Percentiles rank a stretch among this genome's conserved stretches.
These are phyloP conservation scores for Wickerhamiella pararugosa DNA, from an alignment of 1,139 yeast species.

Conservation along the genomic window DNA sequence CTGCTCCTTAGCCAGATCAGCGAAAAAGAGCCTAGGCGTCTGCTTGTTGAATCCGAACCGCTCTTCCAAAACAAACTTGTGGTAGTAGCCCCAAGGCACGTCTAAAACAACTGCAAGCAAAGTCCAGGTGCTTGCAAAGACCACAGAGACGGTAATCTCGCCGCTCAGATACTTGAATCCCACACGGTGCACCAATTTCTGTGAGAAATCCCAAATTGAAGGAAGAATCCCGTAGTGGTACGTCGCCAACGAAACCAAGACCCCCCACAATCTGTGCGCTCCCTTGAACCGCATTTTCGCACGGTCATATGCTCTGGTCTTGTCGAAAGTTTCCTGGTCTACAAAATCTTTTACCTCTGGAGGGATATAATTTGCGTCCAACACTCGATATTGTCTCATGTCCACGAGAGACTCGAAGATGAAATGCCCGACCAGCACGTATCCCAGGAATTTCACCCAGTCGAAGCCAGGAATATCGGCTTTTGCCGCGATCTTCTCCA, in stretches of 20 bases:
- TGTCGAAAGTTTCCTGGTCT: constrained; percentile 55
- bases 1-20: constrained; percentile 52
- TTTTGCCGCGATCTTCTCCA: constrained; percentile 22
- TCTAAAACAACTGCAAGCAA: constrained; percentile 37
- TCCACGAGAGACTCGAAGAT: constrained; percentile 59
- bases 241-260: constrained; percentile 42
- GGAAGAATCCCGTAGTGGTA: constrained; percentile 55
- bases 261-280: constrained; percentile 36
- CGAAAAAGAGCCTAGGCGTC: constrained; percentile 53
- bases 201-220: constrained; percentile 44
- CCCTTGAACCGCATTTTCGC: constrained; percentile 68
- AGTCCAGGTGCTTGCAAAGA: constrained; percentile 41
- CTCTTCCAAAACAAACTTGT: constrained; percentile 80
- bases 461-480: constrained; percentile 48
- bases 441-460: constrained; percentile 40
- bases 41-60: constrained; percentile 83
- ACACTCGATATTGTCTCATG: constrained; percentile 61
- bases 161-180: constrained; percentile 26
- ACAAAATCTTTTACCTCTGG: constrained; percentile 40
- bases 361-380: constrained; percentile 45
- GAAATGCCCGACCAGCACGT: constrained; percentile 51
- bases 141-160: constrained; percentile 37
- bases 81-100: constrained; percentile 59
- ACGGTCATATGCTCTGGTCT: constrained; percentile 65
- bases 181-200: constrained; percentile 26